A percentile compares a stretch with the other conserved stretches of the same genome.
These are phyloP conservation scores for Rugosomyces carneus DNA, from an alignment of 1,284 basidiomycete genomes.

Conservation along the genomic window DNA sequence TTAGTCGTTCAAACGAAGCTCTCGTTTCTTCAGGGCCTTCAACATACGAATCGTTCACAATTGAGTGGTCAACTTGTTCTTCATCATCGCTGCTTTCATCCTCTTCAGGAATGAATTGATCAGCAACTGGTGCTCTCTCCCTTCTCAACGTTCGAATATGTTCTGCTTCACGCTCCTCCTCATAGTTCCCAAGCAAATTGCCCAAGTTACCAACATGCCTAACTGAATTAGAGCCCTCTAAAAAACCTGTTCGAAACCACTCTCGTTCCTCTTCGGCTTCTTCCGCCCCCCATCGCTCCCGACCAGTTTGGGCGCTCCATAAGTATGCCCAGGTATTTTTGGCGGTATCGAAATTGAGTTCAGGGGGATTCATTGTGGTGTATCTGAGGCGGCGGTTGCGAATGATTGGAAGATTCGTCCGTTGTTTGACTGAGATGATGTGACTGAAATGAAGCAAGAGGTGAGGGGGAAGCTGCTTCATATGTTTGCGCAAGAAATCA, in stretches of 20 bases:
- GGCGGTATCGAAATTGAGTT: constrained; percentile 47
- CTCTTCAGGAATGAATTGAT: constrained; percentile 59
- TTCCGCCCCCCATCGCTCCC: constrained; percentile 39
- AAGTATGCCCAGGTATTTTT: constrained; percentile 55
- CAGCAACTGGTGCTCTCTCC: constrained; percentile 25
- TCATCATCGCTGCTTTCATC: constrained; percentile 47
- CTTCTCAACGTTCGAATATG: constrained; percentile 44
- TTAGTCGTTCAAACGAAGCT: constrained; percentile 47
- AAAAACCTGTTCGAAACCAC: constrained; percentile 61
- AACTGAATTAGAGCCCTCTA: constrained; percentile 38
- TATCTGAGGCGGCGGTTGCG: constrained; percentile 67
- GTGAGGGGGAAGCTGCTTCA: constrained; percentile 63
- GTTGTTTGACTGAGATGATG: constrained; percentile 60
- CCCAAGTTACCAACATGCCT: constrained; percentile 68
- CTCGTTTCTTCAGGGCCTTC: constrained; percentile 44
- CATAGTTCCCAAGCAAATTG: constrained; percentile 57
- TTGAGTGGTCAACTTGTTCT: constrained; percentile 29
- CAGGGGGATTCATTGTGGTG: constrained; percentile 43
- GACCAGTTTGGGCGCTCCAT: constrained; percentile 43
- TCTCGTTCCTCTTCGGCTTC: constrained; percentile 58
- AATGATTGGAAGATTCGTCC: constrained; percentile 54
- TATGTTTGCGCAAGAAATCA: constrained; percentile 53
- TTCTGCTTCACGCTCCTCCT: constrained; percentile 68
- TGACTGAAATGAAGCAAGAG: constrained; percentile 51
- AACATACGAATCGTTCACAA: not conserved